Evolutionary conservation across 257 asterid species (phyloP).

Genomic region (Schizonepeta tenuifolia): DNA sequence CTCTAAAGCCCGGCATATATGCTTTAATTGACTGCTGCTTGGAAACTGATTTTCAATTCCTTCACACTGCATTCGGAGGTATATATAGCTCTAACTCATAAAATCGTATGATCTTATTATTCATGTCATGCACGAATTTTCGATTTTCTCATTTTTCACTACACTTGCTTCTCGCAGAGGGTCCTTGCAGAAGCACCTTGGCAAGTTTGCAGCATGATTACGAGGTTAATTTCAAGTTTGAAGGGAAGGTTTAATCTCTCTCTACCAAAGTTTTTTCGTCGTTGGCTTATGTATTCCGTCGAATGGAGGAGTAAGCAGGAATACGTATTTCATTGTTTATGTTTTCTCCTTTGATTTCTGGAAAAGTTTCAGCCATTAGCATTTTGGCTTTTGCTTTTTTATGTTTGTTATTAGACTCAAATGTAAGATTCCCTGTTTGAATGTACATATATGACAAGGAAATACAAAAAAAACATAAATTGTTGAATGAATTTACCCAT

Average conservation of each 20-base stretch:
- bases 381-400: constrained; percentile 26
- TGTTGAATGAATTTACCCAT: constrained; percentile 14
- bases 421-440: constrained; percentile 35
- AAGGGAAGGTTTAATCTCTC: constrained; percentile 75
- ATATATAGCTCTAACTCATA: constrained; percentile 29
- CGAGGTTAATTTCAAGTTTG: constrained; percentile 73
- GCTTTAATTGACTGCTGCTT: constrained; percentile 88
- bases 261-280: constrained; percentile 16
- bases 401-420: constrained; percentile 18
- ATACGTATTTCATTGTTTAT: constrained; percentile 12
- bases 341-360: not conserved
- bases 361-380: constrained; percentile 32
- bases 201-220: constrained; percentile 74
- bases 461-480: constrained; percentile 16
- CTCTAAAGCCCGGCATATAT: constrained; percentile 80
- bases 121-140: constrained; percentile 4
- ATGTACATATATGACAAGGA: constrained; percentile 35
- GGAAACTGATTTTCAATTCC: constrained; percentile 72
- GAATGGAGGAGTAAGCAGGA: constrained; percentile 30
- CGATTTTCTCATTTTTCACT: not conserved
- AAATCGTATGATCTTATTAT: not conserved
- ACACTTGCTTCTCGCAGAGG: constrained; percentile 56
- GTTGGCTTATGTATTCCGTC: not conserved
- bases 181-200: constrained; percentile 88
- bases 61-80: constrained; percentile 92